Evolutionary conservation across 257 asterid genomes (phyloP).

Genomic region (Ajuga chamaepitys): DNA sequence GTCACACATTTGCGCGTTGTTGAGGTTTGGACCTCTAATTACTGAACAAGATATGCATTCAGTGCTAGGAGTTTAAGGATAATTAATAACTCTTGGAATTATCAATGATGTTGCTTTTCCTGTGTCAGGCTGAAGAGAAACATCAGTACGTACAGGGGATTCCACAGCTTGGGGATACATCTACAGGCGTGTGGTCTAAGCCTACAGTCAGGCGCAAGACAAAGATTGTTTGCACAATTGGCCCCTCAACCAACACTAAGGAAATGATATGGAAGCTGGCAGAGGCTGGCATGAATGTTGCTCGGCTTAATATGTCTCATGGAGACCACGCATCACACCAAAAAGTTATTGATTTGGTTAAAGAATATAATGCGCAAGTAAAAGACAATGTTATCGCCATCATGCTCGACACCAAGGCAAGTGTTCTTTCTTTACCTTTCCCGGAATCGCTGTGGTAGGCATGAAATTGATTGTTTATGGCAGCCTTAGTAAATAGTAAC

Average conservation of each 20-base stretch:
- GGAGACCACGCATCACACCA: slow-evolving; percentile 93
- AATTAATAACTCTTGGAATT: background rate
- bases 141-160: slow-evolving; percentile 36
- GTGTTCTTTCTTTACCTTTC: slow-evolving; percentile 10
- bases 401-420: slow-evolving; percentile 82
- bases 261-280: slow-evolving; percentile 92
- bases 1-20: background rate
- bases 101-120: background rate
- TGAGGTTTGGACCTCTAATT: background rate
- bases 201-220: slow-evolving; percentile 76
- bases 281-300: slow-evolving; percentile 91
- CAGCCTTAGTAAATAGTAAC: background rate
- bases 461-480: background rate
- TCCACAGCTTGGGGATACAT: slow-evolving; percentile 45
- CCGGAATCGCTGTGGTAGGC: background rate
- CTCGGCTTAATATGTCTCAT: slow-evolving; percentile 82
- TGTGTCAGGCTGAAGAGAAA: slow-evolving; percentile 36
- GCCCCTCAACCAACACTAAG: slow-evolving; percentile 67
- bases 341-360: slow-evolving; percentile 75
- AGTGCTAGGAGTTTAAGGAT: background rate
- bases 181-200: slow-evolving; percentile 62
- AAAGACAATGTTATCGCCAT: slow-evolving; percentile 81
- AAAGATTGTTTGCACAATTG: slow-evolving; percentile 84
- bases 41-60: background rate
- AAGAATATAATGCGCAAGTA: slow-evolving; percentile 61